phyloP scores from a whole-genome alignment of 305 asterid genomes.

The Andrographis paniculata region DNA sequence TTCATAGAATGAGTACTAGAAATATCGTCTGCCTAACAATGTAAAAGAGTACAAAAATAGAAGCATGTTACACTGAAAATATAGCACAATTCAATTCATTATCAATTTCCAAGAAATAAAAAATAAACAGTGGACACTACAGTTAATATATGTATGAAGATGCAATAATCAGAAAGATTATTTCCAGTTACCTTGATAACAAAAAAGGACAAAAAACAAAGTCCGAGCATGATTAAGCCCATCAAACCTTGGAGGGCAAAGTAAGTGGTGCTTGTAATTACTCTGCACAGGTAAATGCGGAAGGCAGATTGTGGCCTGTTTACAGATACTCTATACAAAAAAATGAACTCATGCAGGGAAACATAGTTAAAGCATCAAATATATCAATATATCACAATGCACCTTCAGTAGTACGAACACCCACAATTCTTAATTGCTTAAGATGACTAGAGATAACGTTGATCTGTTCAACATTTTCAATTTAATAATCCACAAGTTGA shows the following conservation, averaged over 20 bases:
- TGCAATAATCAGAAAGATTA: constrained; percentile 3
- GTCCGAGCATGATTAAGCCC: constrained; percentile 19
- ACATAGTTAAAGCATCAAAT: constrained; percentile 8
- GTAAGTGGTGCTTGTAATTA: constrained; percentile 6
- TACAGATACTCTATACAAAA: constrained; percentile 11
- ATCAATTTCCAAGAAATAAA: not conserved
- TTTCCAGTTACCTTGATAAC: constrained; percentile 18
- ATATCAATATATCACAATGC: constrained; percentile 10
- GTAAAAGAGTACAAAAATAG: too few relatives aligned
- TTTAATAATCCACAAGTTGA: constrained; percentile 15
- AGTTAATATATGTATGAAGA: constrained; percentile 1
- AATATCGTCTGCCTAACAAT: too few relatives aligned
- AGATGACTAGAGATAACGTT: constrained; percentile 15
- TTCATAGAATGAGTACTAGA: too few relatives aligned
- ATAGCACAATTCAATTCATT: too few relatives aligned
- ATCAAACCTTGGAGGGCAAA: constrained; percentile 16
- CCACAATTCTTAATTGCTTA: constrained; percentile 16
- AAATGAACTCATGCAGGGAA: constrained; percentile 12
- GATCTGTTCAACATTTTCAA: constrained; percentile 3
- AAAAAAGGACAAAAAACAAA: constrained; percentile 17
- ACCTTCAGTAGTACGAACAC: constrained; percentile 6
- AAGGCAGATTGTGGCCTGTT: constrained; percentile 12
- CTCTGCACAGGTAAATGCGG: constrained; percentile 6
- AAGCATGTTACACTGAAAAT: too few relatives aligned
- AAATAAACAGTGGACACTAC: not conserved